Evolutionary conservation across 768 basidiomycete genomes (phyloP).

Genomic region (Leccinum variicolor): DNA sequence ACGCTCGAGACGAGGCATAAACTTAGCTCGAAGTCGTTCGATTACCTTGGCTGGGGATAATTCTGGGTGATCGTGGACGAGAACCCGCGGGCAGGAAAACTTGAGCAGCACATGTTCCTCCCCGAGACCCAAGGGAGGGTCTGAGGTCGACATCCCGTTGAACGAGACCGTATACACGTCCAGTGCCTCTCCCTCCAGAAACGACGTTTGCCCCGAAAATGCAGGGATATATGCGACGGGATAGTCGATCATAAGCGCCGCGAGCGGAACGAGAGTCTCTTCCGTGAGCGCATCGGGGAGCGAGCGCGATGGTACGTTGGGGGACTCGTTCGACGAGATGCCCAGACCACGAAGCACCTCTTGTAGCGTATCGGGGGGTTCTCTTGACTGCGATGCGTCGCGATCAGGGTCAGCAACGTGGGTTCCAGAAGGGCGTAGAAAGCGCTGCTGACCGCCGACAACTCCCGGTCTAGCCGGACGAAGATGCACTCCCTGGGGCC

Average conservation of each 20-base stretch:
- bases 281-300: slow-evolving; percentile 28
- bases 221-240: slow-evolving; percentile 54
- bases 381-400: slow-evolving; percentile 9
- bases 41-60: slow-evolving; percentile 24
- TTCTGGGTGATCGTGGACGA: slow-evolving; percentile 12
- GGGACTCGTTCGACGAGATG: slow-evolving; percentile 2
- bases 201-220: slow-evolving; percentile 32
- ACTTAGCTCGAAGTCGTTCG: slow-evolving; percentile 32
- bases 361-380: slow-evolving; percentile 9
- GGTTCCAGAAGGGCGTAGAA: background rate
- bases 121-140: background rate
- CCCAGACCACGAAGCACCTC: slow-evolving; percentile 13
- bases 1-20: slow-evolving; percentile 29
- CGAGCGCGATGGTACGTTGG: slow-evolving; percentile 21
- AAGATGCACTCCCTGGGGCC: slow-evolving; percentile 12
- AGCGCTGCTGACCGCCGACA: slow-evolving; percentile 21
- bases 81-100: slow-evolving; percentile 52
- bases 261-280: slow-evolving; percentile 44
- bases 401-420: background rate
- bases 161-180: slow-evolving; percentile 44
- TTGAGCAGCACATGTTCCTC: slow-evolving; percentile 43
- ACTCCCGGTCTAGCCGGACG: slow-evolving; percentile 9
- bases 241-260: slow-evolving; percentile 60
- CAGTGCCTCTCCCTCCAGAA: slow-evolving; percentile 45
- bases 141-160: background rate